phyloP scores from a whole-genome alignment of 768 basidiomycete species.

The Amyloporia xantha region DNA sequence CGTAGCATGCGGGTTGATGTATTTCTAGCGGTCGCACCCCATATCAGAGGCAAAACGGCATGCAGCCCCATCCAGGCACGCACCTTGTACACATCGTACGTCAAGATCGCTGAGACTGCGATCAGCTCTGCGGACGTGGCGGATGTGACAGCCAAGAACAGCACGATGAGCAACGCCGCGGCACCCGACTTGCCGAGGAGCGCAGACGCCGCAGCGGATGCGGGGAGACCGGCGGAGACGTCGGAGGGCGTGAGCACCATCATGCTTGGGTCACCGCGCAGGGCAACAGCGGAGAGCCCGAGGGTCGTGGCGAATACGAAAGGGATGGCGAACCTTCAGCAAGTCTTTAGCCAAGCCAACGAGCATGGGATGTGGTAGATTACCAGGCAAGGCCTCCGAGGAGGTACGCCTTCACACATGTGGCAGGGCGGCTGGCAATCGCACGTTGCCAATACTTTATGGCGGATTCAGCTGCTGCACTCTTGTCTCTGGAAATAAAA shows the following conservation, averaged over 20 bases:
- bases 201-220: constrained; percentile 77
- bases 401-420: constrained; percentile 87
- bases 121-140: constrained; percentile 89
- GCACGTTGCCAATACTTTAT: constrained; percentile 80
- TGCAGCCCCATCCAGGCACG: background rate
- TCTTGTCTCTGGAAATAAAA: background rate
- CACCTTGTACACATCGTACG: constrained; percentile 83
- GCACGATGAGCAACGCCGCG: constrained; percentile 66
- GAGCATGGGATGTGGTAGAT: constrained; percentile 16
- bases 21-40: constrained; percentile 34
- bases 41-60: background rate
- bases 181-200: constrained; percentile 78
- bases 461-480: background rate
- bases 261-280: constrained; percentile 56
- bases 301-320: constrained; percentile 84
- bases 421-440: constrained; percentile 77
- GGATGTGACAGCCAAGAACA: constrained; percentile 83
- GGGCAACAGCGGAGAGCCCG: constrained; percentile 82
- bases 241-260: constrained; percentile 47
- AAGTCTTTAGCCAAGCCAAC: no score
- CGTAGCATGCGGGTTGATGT: constrained; percentile 77
- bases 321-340: constrained; percentile 72
- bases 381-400: constrained; percentile 86
- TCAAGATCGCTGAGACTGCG: constrained; percentile 77
- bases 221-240: constrained; percentile 83